Conservation (phyloP, 1,284 basidiomycete genomes). For the Ceratobasidium papillatum region DNA sequence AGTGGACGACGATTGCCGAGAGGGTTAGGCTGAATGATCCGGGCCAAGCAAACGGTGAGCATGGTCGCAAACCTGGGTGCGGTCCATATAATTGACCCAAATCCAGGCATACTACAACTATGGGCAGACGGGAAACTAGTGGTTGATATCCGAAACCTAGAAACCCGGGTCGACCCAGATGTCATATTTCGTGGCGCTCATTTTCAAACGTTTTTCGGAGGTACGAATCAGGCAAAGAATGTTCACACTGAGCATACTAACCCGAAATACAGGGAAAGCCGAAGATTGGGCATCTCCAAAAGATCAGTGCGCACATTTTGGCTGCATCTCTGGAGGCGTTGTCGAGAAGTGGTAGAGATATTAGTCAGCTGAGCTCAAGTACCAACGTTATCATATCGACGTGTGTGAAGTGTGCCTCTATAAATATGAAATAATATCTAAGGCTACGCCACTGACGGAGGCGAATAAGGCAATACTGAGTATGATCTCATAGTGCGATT, state of each 20-base stretch:
- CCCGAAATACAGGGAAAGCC: slow-evolving; percentile 56
- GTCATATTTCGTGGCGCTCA: slow-evolving; percentile 64
- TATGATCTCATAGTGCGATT: no score
- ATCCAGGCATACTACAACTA: slow-evolving; percentile 64
- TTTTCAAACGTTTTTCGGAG: slow-evolving; percentile 80
- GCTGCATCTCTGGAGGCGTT: slow-evolving; percentile 59
- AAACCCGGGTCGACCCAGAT: slow-evolving; percentile 56
- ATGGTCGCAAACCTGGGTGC: background rate
- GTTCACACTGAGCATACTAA: background rate
- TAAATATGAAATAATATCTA: no score
- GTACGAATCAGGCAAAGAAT: slow-evolving; percentile 51
- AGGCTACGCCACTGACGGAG: no score
- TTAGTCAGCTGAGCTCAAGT: no score
- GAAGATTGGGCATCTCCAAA: slow-evolving; percentile 70
- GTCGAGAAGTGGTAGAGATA: slow-evolving; percentile 41
- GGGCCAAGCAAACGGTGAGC: slow-evolving; percentile 51
- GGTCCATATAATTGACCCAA: background rate
- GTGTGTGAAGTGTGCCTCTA: no score
- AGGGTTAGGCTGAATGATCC: slow-evolving; percentile 70
- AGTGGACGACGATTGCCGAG: slow-evolving; percentile 68
- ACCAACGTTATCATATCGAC: no score
- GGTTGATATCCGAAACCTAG: slow-evolving; percentile 57
- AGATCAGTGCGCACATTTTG: slow-evolving; percentile 71
- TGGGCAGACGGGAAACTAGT: slow-evolving; percentile 65
- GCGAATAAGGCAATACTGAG: no score